phyloP scores from a whole-genome alignment of 352 stramenopile genomes.

The Aphanomyces invadans region DNA sequence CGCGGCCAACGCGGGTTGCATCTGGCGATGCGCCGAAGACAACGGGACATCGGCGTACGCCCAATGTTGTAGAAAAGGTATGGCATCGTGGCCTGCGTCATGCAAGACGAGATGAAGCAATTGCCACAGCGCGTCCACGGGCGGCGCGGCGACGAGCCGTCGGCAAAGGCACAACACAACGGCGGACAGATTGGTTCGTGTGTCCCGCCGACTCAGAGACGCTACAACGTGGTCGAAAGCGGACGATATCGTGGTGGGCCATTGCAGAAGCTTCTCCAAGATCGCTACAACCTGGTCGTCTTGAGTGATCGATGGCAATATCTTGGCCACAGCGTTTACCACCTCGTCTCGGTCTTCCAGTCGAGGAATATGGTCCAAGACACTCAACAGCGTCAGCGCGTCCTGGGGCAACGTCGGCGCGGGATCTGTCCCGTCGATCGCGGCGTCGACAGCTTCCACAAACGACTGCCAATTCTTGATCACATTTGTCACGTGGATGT shows the following conservation, averaged over 20 bases:
- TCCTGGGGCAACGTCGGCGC: not conserved
- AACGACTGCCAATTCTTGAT: not conserved
- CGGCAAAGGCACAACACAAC: not conserved
- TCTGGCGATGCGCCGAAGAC: not conserved
- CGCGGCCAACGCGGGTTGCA: not conserved
- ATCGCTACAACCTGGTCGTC: not conserved
- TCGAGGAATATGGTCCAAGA: not conserved
- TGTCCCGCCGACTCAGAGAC: no score
- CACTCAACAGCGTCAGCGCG: not conserved
- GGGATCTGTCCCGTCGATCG: not conserved
- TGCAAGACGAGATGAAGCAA: not conserved
- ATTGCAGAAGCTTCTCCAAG: not conserved
- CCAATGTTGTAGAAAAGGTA: slow-evolving; percentile 15
- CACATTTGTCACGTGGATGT: not conserved
- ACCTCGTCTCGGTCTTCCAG: not conserved
- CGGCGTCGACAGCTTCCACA: not conserved
- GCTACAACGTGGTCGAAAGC: no score
- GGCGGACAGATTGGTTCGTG: not conserved
- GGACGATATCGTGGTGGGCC: not conserved
- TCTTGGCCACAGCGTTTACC: not conserved
- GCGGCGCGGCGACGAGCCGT: not conserved
- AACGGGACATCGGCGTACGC: slow-evolving; percentile 2
- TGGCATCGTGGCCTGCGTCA: not conserved
- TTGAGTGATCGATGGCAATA: not conserved
- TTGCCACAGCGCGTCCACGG: not conserved